Evolutionary conservation across 768 basidiomycete genomes (phyloP), one percentile per base, ranked within the genome.

Genomic region (Ramaria sp.): DNA sequence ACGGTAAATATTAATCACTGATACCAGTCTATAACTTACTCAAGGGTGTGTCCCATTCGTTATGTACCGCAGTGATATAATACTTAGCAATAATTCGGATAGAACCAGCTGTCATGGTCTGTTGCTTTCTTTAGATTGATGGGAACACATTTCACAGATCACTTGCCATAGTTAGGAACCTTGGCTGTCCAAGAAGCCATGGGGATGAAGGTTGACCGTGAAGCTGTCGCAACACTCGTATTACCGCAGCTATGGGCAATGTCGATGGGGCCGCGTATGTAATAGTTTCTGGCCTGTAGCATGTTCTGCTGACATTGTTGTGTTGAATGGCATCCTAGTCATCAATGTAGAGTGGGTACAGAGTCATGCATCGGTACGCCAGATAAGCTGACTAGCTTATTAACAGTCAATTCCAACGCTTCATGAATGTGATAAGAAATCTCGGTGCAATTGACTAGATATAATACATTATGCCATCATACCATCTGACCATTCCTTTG

Each of bases 171-270:
- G 89, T 86, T 92, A 81, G 87, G 88, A 2, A 91, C 91, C 0
- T 71, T 92, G 41, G 78, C 78, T 20, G 91, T 97, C 0, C 94
- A 97, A 69, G 93, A 94, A 66, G 90, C 90, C 0, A 97, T 96
- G 94, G 93, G 94, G 8, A 77, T 82, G 60, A 96, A 95, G 65
- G 83, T 97, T 1, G 94, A 96, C 61, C 79, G 92, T 47, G 91
- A 94, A 67, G 90, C 93, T 9, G 88, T 92, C 10, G 90, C 90
- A 2, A 88, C 85, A 0, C 73, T 91, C 41, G 88, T 95, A 28
- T 71, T 95, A 12, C 91, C 91, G 8, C 91, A 95, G 65, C 69
- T 94, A 25, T 99, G 96, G 96, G 74, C 85, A 3, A 97, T 99
- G 93, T 93, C 88, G 3, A 95, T 98, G 72, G 94, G 92, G 24